Percentiles rank a stretch among this genome's conserved stretches.
Conservation (phyloP, 2,329 filamentous ascomycete genomes). For the Claviceps cyperi region DNA sequence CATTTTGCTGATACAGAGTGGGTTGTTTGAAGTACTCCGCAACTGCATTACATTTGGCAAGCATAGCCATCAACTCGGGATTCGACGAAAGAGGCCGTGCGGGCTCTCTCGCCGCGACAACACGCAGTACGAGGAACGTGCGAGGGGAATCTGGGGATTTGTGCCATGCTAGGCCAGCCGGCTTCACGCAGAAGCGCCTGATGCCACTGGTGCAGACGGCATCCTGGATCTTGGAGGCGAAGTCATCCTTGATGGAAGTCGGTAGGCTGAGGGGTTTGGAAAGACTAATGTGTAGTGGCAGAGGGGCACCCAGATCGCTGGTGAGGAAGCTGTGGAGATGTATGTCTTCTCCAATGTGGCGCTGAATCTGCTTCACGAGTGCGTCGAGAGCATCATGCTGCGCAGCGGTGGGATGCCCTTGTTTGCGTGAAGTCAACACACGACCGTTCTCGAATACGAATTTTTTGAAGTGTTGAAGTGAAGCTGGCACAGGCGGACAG, state of each 20-base stretch:
- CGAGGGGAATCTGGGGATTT: constrained; percentile 46
- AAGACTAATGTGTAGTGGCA: constrained; percentile 82
- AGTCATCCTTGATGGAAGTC: constrained; percentile 56
- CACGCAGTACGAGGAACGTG: constrained; percentile 70
- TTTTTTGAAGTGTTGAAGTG: too few relatives aligned
- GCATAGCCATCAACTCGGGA: constrained; percentile 44
- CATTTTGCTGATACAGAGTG: constrained; percentile 44
- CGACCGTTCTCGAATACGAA: too few relatives aligned
- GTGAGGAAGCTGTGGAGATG: constrained; percentile 53
- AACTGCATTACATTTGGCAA: constrained; percentile 51
- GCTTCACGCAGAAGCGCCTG: constrained; percentile 24
- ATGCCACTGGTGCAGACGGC: constrained; percentile 20
- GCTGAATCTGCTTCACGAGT: constrained; percentile 25
- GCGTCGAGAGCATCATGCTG: constrained; percentile 33
- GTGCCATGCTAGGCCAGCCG: constrained; percentile 31
- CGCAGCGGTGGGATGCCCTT: constrained; percentile 38
- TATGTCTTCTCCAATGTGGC: constrained; percentile 16
- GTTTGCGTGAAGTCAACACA: neutral
- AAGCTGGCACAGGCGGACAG: neutral
- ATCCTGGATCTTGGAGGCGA: constrained; percentile 41
- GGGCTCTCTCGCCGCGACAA: constrained; percentile 22
- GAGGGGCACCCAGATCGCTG: constrained; percentile 61
- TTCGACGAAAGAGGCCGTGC: constrained; percentile 16
- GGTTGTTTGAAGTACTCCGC: constrained; percentile 50
- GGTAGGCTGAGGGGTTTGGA: constrained; percentile 66